Percentiles rank a stretch among this genome's conserved stretches.
Conservation (phyloP, 2,329 filamentous ascomycete species). For the Ambrosiella xylebori region DNA sequence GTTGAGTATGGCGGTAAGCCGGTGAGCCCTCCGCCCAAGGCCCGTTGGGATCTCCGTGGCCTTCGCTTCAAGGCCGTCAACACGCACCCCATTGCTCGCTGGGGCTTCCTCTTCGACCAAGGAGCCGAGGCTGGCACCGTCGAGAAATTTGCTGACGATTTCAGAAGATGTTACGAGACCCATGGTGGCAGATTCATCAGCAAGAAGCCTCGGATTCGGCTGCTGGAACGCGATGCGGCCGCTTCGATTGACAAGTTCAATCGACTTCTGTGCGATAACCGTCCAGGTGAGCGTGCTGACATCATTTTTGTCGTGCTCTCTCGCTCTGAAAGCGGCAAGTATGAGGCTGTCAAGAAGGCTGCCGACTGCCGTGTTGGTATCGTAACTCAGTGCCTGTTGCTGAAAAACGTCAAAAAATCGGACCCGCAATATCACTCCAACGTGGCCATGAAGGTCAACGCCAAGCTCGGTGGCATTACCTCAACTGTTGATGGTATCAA, state of each 20-base stretch:
- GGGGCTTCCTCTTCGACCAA: constrained; percentile 48
- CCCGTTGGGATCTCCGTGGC: constrained; percentile 68
- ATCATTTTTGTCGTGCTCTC: constrained; percentile 24
- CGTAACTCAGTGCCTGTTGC: constrained; percentile 56
- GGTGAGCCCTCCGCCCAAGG: constrained; percentile 44
- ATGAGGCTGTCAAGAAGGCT: constrained; percentile 77
- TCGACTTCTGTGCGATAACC: neutral
- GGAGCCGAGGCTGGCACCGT: constrained; percentile 23
- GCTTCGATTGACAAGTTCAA: neutral
- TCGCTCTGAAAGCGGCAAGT: constrained; percentile 39
- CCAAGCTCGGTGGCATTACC: constrained; percentile 78
- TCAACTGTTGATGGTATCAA: constrained; percentile 25
- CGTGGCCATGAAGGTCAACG: constrained; percentile 91
- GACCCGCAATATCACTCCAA: constrained; percentile 81
- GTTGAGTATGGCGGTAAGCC: constrained; percentile 19
- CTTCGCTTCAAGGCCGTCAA: constrained; percentile 55
- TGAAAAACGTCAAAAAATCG: constrained; percentile 32
- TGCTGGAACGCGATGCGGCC: constrained; percentile 8
- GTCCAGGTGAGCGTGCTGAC: neutral
- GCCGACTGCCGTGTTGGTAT: constrained; percentile 74
- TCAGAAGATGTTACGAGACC: constrained; percentile 28
- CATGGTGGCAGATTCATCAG: constrained; percentile 31
- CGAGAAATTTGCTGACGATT: constrained; percentile 22
- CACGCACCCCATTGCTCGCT: constrained; percentile 42
- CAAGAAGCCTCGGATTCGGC: constrained; percentile 21